phyloP scores from a whole-genome alignment of 495 filamentous ascomycete genomes.

The Halenospora varia region DNA sequence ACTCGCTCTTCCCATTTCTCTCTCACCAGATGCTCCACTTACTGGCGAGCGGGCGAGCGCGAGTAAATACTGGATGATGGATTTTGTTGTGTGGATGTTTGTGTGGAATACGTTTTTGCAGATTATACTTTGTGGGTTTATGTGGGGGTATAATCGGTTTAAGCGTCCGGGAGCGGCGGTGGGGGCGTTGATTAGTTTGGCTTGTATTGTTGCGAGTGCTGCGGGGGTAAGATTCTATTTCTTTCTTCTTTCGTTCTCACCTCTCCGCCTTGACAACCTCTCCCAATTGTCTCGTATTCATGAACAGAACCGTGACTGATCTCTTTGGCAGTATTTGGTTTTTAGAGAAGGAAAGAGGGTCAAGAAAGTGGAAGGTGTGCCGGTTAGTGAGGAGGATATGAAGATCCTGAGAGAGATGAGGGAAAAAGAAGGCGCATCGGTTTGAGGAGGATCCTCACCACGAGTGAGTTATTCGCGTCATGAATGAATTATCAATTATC shows the following conservation, averaged over 20 bases:
- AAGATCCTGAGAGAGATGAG: constrained; percentile 32
- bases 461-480: too few relatives aligned
- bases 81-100: constrained; percentile 73
- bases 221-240: too few relatives aligned
- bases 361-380: constrained; percentile 64
- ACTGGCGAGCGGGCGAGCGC: constrained; percentile 62
- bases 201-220: constrained; percentile 58
- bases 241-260: too few relatives aligned
- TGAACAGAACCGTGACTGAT: too few relatives aligned
- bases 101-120: constrained; percentile 75
- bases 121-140: constrained; percentile 61
- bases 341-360: constrained; percentile 61
- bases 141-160: constrained; percentile 75
- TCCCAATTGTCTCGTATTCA: too few relatives aligned
- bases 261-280: too few relatives aligned
- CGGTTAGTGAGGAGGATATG: constrained; percentile 40
- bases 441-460: too few relatives aligned
- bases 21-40: constrained; percentile 49
- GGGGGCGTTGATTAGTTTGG: constrained; percentile 66
- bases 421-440: too few relatives aligned
- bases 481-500: too few relatives aligned
- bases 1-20: constrained; percentile 52
- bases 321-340: too few relatives aligned
- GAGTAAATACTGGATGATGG: constrained; percentile 68
- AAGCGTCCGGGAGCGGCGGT: constrained; percentile 70